A percentile compares a stretch with the other conserved stretches of the same genome.
phyloP scores from a whole-genome alignment of 345 rosid species.

The Carallia pectinifolia region DNA sequence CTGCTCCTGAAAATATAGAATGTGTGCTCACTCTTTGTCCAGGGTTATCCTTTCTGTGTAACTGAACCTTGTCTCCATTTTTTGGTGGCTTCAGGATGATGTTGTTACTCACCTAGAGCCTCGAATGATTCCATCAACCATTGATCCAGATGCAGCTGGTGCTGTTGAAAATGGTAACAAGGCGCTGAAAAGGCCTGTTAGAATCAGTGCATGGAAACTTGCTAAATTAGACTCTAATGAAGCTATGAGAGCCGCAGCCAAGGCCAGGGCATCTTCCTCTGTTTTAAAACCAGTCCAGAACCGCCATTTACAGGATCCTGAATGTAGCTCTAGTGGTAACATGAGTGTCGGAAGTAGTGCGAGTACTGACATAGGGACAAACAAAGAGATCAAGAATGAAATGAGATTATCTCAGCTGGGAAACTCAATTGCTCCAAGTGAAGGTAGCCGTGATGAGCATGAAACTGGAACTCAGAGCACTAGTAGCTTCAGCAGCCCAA shows the following conservation, averaged over 20 bases:
- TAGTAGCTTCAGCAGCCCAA: conserved; percentile 95
- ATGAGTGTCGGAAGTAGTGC: conserved; percentile 79
- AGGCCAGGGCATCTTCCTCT: conserved; percentile 95
- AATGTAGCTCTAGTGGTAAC: conserved; percentile 76
- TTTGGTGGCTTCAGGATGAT: conserved; percentile 65
- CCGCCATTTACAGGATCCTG: conserved; percentile 55
- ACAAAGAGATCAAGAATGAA: conserved; percentile 65
- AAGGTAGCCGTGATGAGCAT: conserved; percentile 84
- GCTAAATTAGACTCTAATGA: conserved; percentile 80
- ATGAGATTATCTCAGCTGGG: conserved; percentile 43
- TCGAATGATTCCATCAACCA: conserved; percentile 89
- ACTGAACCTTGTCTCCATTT: neutral
- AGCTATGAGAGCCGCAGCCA: conserved; percentile 89
- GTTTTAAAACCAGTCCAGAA: conserved; percentile 72
- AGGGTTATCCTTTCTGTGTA: neutral
- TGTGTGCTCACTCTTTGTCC: neutral
- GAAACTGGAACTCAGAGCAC: conserved; percentile 78
- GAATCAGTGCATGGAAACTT: conserved; percentile 86
- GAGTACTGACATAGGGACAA: conserved; percentile 63
- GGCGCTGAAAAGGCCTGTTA: conserved; percentile 64
- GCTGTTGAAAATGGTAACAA: conserved; percentile 60
- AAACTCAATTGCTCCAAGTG: conserved; percentile 78
- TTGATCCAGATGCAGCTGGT: conserved; percentile 90
- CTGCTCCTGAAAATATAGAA: no score
- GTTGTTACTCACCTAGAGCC: conserved; percentile 94